Base-by-base conservation (phyloP, 2,329 filamentous ascomycete genomes). In the Fusarium coicis region DNA sequence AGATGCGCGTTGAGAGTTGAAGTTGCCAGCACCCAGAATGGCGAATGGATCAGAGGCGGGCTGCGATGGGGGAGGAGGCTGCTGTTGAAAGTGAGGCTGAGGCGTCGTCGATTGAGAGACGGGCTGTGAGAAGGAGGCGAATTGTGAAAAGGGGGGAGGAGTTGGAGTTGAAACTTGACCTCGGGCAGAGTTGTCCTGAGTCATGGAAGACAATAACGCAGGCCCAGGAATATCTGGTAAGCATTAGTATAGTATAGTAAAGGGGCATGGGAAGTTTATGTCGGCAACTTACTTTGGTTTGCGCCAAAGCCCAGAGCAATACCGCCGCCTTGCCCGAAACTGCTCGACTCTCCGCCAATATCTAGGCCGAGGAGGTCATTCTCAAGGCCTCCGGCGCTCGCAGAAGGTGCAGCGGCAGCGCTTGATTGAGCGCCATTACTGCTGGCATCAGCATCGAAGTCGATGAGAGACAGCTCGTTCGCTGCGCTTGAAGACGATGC, bases 301-400 rank as follows among this genome's bases (percentile, higher is more conserved):
- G 88, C 89, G 63, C 92, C 91, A 77, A 93, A 92, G 10, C 95
- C 95, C 23, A 98, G 87, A 8, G 94, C 92, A 73, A 98, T 97
- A 56, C 92, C 92, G 52, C 96, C 95, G 10, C 91, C 90, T 78
- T 93, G 90, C 18, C 93, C 92, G 78, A 91, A 96, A 63, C 83
- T 87, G 69, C 80, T 81, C 9, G 88, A 87, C 23, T 78, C 76
- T 54, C 93, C 91, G 54, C 91, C 91, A 78, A 99, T 89, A 44
- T 95, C 97, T 47, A 99, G 84, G 1, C 96, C 96, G 9, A 99
- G 87, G 12, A 99, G 86, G 79, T 99, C 96, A 80, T 97, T 95
- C 79, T 98, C 95, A 28, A 98, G 82, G 19, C 93, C 91, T 60
- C 89, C 91, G 2, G 89, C 84, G 64, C 89, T 88, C 19, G 85